phyloP scores from a whole-genome alignment of 1,139 yeast genomes.

The Hansenula anomala region DNA sequence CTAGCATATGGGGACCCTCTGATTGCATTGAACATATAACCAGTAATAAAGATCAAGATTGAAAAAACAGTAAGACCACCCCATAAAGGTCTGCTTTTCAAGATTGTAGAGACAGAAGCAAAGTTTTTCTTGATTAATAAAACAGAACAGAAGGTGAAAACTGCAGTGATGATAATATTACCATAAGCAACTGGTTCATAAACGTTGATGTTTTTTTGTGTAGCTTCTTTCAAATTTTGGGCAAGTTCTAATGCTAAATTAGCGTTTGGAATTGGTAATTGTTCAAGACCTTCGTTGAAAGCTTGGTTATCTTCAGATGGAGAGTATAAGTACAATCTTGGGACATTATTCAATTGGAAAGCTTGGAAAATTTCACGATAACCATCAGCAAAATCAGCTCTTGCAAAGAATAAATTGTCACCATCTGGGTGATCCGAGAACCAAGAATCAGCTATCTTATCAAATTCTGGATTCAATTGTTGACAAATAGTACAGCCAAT shows the following conservation, averaged over 20 bases:
- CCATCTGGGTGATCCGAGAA: conserved; percentile 41
- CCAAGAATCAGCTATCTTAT: conserved; percentile 61
- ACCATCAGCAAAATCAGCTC: conserved; percentile 62
- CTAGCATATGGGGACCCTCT: conserved; percentile 71
- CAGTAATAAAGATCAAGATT: conserved; percentile 72
- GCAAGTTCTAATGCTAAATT: conserved; percentile 41
- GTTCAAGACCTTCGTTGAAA: conserved; percentile 32
- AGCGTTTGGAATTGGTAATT: conserved; percentile 40
- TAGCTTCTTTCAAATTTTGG: conserved; percentile 17
- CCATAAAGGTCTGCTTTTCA: conserved; percentile 54
- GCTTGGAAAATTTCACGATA: conserved; percentile 49
- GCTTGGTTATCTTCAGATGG: conserved; percentile 42
- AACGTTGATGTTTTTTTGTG: conserved; percentile 28
- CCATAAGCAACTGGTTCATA: conserved; percentile 58
- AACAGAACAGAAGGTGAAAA: conserved; percentile 25
- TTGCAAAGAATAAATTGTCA: conserved; percentile 56
- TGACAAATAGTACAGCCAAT: conserved; percentile 76
- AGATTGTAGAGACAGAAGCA: conserved; percentile 25
- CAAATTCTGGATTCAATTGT: conserved; percentile 64
- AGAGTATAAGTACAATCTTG: conserved; percentile 63
- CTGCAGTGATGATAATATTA: conserved; percentile 38
- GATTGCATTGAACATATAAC: conserved; percentile 91
- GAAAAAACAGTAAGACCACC: conserved; percentile 54
- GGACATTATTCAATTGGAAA: conserved; percentile 67
- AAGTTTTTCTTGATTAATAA: conserved; percentile 27